Base-by-base conservation (phyloP, 148 eudicot genomes). In the Dysphania ambrosioides region DNA sequence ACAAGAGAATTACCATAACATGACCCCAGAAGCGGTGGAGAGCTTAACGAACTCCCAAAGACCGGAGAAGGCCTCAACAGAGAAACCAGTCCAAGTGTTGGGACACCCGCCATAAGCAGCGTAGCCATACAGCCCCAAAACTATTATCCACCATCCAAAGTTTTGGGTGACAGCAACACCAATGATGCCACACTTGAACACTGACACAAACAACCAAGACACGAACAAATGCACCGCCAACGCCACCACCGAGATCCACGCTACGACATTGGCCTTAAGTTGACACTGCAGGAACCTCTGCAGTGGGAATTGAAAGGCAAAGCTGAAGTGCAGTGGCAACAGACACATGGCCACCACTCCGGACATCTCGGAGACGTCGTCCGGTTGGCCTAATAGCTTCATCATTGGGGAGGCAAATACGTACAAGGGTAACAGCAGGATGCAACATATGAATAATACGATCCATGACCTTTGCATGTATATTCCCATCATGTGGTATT, bases 1-100 rank as follows among this genome's bases (percentile, higher is more conserved):
- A n/a, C n/a, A n/a, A n/a, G n/a, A n/a, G n/a, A n/a, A 47, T 19
- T 79, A 84, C 88, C 89, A 87, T 9, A 87, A 78, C 89, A 87
- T 87, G 66, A 87, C 74, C 0, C 84, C 89, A 0, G 87, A 87
- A 55, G 89, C 75, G 63, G 61, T 55, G 6, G 90, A 84, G 49
- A 87, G 81, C 34, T 82, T 85, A 8, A 81, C 19, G 23, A 87
- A 87, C 44, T 85, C 85, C 85, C 86, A 85, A 34, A 87, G 85
- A 9, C 82, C 86, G 5, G 87, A 82, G 68, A 87, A 83, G 8
- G 87, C 90, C 38, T 85, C 84, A 6, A 58, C 31, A 18, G 88
- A 81, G 53, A 87, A 85, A n/a, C 90, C 90, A 18, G 74, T 57
- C 90, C 90, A 87, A 0, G 87, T 78, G 5, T 58, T 41, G 4